phyloP scores from a whole-genome alignment of 208 protist genomes.

The Crithidia bombi region DNA sequence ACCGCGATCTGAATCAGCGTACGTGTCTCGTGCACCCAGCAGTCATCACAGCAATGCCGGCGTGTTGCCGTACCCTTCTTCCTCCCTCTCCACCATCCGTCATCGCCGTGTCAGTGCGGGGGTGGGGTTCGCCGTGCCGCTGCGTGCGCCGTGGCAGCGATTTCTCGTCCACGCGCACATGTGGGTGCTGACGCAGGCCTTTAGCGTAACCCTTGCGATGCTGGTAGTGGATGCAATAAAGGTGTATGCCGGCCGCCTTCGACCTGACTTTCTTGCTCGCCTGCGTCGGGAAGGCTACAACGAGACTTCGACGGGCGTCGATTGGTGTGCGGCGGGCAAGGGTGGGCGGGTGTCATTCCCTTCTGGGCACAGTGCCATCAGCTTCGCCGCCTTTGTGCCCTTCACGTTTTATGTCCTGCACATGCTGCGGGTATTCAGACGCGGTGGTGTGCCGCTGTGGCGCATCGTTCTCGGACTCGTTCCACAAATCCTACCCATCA shows the following conservation, averaged over 20 bases:
- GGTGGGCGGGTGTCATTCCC: slow-evolving; percentile 88
- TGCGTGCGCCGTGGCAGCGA: slow-evolving; percentile 17
- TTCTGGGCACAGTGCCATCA: slow-evolving; percentile 86
- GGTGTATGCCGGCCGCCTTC: slow-evolving; percentile 66
- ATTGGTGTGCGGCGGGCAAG: slow-evolving; percentile 39
- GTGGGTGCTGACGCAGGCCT: slow-evolving; percentile 63
- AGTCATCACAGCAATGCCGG: neutral
- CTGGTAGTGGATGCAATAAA: slow-evolving; percentile 56
- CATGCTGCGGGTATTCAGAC: slow-evolving; percentile 45
- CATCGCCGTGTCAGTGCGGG: neutral
- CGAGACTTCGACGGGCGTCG: slow-evolving; percentile 2
- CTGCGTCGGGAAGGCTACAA: slow-evolving; percentile 30
- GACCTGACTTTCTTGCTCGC: slow-evolving; percentile 66
- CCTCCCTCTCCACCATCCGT: neutral
- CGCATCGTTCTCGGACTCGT: slow-evolving; percentile 44
- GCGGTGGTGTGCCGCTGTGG: slow-evolving; percentile 44
- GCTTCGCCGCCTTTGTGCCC: slow-evolving; percentile 72
- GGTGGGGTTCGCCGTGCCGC: neutral
- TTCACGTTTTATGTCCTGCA: slow-evolving; percentile 76
- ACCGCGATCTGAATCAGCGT: too few species aligned
- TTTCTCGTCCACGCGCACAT: slow-evolving; percentile 43
- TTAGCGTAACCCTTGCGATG: slow-evolving; percentile 49
- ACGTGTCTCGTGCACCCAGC: too few species aligned
- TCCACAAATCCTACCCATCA: slow-evolving; percentile 59
- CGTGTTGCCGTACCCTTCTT: neutral